Evolutionary conservation across 2,329 filamentous ascomycete genomes (phyloP).

Genomic region (Ceratocystis diversiconidia): DNA sequence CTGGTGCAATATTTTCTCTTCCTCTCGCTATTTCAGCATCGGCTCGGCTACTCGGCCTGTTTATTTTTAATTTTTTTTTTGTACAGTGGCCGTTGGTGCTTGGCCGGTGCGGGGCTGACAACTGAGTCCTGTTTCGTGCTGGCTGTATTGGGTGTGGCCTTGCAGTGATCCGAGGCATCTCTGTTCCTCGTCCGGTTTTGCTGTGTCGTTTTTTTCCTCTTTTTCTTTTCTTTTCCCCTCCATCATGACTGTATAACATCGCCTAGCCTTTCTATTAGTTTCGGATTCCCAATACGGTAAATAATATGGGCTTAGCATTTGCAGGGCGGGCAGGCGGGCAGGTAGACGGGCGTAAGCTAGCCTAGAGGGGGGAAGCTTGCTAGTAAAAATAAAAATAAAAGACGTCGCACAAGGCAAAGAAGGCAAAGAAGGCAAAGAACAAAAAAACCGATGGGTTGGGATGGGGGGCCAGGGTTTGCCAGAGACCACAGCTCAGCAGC

Average conservation of each 20-base stretch:
- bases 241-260: background rate
- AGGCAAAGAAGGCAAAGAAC: background rate
- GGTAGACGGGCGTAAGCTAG: too few species aligned
- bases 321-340: too few species aligned
- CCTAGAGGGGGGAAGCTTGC: too few species aligned
- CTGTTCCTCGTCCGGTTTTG: background rate
- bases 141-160: background rate
- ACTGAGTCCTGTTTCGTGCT: background rate
- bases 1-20: too few species aligned
- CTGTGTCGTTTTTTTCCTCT: background rate
- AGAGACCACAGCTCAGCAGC: background rate
- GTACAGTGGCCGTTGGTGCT: background rate
- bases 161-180: background rate
- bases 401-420: background rate
- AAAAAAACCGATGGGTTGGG: background rate
- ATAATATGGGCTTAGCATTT: background rate
- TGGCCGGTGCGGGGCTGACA: background rate
- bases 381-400: background rate
- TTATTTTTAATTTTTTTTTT: background rate
- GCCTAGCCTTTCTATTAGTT: background rate
- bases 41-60: background rate
- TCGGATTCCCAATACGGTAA: background rate
- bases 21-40: background rate
- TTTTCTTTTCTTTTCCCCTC: background rate
- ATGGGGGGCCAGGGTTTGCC: too few species aligned